These are phyloP conservation scores for Hypomyces rosellus DNA, from an alignment of 2,329 filamentous ascomycete species.

Conservation along the genomic window DNA sequence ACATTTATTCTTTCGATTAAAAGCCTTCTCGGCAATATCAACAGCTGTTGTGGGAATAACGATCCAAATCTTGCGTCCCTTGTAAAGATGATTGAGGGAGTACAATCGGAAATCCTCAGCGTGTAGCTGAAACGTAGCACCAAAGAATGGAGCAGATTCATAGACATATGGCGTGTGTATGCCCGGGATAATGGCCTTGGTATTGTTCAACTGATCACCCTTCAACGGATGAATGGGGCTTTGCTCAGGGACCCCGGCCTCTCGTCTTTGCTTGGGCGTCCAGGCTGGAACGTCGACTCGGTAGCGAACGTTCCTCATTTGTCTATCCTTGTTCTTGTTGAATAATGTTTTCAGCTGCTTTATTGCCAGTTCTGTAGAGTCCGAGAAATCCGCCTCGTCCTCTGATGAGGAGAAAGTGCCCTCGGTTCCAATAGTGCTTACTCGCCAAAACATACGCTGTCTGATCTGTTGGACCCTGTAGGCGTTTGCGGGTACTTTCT, in stretches of 20 bases:
- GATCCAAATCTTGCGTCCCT: conserved; percentile 35
- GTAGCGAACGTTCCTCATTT: conserved; percentile 33
- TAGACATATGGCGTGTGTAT: conserved; percentile 37
- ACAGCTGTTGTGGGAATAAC: conserved; percentile 32
- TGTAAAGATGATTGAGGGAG: conserved; percentile 34
- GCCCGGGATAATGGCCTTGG: conserved; percentile 32
- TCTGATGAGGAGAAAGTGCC: conserved; percentile 26
- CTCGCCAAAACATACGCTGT: conserved; percentile 31
- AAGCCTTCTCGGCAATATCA: conserved; percentile 27
- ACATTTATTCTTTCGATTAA: conserved; percentile 27
- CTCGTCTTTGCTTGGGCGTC: conserved; percentile 28
- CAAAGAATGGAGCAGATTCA: conserved; percentile 32
- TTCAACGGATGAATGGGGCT: conserved; percentile 33
- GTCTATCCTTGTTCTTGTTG: conserved; percentile 27
- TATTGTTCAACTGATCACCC: conserved; percentile 31
- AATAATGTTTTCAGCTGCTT: conserved; percentile 31
- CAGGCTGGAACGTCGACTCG: conserved; percentile 34
- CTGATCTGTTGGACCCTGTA: conserved; percentile 30
- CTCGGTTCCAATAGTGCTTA: conserved; percentile 28
- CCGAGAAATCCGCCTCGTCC: conserved; percentile 18
- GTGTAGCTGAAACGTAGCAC: conserved; percentile 34
- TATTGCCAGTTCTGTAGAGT: conserved; percentile 22
- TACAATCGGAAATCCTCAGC: conserved; percentile 35
- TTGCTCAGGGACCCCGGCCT: conserved; percentile 29
- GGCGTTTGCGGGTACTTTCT: conserved; percentile 28